These are phyloP conservation scores for Sonneratia alba DNA, from an alignment of 345 rosid genomes.

Conservation along the genomic window DNA sequence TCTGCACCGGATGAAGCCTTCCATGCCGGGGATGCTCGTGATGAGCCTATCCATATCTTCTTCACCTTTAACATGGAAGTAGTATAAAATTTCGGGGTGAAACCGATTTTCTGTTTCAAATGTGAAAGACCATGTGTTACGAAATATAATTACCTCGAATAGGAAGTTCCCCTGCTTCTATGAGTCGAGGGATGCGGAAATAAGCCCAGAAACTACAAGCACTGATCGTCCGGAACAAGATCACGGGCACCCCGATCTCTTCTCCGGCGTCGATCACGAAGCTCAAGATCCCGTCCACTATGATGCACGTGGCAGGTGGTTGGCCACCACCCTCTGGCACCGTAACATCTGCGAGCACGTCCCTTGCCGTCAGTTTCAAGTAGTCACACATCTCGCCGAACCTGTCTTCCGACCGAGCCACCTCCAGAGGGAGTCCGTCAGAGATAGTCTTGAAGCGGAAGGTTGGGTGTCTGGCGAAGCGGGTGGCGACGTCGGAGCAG, in stretches of 20 bases:
- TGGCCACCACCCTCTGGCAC: background rate
- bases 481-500: background rate
- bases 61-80: constrained; percentile 12
- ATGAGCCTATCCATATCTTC: constrained; percentile 39
- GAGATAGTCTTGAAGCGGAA: background rate
- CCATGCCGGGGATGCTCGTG: constrained; percentile 35
- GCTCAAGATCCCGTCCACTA: constrained; percentile 26
- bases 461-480: background rate
- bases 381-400: background rate
- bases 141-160: background rate
- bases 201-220: constrained; percentile 27
- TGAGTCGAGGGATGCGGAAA: constrained; percentile 18
- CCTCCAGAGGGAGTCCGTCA: background rate
- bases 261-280: constrained; percentile 18
- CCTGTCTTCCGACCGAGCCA: background rate
- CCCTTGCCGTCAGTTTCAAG: constrained; percentile 10
- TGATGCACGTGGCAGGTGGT: constrained; percentile 22
- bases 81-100: too few species aligned
- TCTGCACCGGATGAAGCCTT: constrained; percentile 29
- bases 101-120: too few species aligned
- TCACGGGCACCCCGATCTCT: constrained; percentile 25
- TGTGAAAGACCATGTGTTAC: background rate
- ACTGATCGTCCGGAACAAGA: constrained; percentile 26
- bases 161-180: constrained; percentile 7
- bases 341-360: background rate